Percentiles rank a stretch among this genome's conserved stretches.
Evolutionary conservation across 169 alveolate species (phyloP).

Genomic region (Amoebophrya sp.): DNA sequence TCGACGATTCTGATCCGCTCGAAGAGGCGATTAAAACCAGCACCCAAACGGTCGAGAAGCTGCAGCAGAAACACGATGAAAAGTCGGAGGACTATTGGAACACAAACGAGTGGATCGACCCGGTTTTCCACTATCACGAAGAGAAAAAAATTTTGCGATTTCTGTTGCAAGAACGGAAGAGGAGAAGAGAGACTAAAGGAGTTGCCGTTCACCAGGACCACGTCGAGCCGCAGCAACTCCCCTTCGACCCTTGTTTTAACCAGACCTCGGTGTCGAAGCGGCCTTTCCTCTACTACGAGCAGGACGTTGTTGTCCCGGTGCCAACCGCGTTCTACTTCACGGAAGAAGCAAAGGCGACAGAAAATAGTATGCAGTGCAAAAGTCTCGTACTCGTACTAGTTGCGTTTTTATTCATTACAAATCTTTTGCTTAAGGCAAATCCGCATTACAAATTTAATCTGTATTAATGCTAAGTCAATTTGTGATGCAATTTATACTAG

Average conservation of each 20-base stretch:
- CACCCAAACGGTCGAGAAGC: background rate
- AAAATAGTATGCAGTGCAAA: too few relatives aligned
- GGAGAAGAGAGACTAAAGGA: too few relatives aligned
- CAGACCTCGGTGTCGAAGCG: background rate
- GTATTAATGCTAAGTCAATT: too few relatives aligned
- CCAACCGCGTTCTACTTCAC: constrained; percentile 41
- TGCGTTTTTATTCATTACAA: too few relatives aligned
- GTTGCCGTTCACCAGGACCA: background rate
- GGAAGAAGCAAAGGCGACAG: constrained; percentile 26
- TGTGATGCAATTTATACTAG: too few relatives aligned
- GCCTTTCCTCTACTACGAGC: background rate
- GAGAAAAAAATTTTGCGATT: background rate
- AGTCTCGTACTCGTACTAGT: too few relatives aligned
- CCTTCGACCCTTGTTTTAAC: background rate
- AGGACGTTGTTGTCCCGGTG: constrained; percentile 46
- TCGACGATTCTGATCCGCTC: background rate
- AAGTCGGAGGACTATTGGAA: background rate
- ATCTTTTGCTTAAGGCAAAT: too few relatives aligned
- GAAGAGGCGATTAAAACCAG: background rate
- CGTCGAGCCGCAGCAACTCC: background rate
- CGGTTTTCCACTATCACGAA: background rate
- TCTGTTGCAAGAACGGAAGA: background rate
- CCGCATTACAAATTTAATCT: too few relatives aligned
- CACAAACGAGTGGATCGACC: background rate
- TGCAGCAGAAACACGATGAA: background rate